Evolutionary conservation across 805 yeast species (phyloP).

Genomic region (Dipodascus albidus): DNA sequence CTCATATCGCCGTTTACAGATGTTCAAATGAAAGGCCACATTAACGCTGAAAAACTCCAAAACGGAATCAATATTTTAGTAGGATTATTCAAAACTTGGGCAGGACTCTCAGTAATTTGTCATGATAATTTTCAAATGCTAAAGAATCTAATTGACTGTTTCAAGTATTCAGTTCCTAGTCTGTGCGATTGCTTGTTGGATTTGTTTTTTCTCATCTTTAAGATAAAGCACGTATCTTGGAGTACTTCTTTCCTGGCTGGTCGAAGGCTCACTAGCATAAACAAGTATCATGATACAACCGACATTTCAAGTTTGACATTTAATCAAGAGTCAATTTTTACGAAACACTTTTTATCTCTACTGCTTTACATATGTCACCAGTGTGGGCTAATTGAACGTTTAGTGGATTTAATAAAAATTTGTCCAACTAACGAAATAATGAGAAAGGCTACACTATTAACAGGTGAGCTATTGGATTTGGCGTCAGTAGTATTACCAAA

Average conservation of each 20-base stretch:
- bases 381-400: conserved; percentile 40
- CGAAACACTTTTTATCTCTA: conserved; percentile 58
- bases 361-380: conserved; percentile 42
- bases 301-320: conserved; percentile 24
- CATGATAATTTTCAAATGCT: conserved; percentile 45
- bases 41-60: conserved; percentile 44
- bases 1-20: conserved; percentile 66
- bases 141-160: conserved; percentile 45
- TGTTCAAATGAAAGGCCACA: conserved; percentile 35
- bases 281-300: conserved; percentile 22
- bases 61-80: conserved; percentile 49
- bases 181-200: conserved; percentile 55
- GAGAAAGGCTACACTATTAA: conserved; percentile 50
- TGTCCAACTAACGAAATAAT: conserved; percentile 33
- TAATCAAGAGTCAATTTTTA: conserved; percentile 9
- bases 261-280: conserved; percentile 14
- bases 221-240: conserved; percentile 51
- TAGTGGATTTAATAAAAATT: conserved; percentile 33
- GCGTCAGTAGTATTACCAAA: conserved; percentile 45
- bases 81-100: conserved; percentile 54
- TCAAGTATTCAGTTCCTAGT: conserved; percentile 42
- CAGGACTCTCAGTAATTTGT: conserved; percentile 62
- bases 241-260: conserved; percentile 24
- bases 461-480: conserved; percentile 49
- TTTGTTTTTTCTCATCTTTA: conserved; percentile 54